Evolutionary conservation across 2,329 filamentous ascomycete genomes (phyloP).

Genomic region (Talaromyces verruculosus): DNA sequence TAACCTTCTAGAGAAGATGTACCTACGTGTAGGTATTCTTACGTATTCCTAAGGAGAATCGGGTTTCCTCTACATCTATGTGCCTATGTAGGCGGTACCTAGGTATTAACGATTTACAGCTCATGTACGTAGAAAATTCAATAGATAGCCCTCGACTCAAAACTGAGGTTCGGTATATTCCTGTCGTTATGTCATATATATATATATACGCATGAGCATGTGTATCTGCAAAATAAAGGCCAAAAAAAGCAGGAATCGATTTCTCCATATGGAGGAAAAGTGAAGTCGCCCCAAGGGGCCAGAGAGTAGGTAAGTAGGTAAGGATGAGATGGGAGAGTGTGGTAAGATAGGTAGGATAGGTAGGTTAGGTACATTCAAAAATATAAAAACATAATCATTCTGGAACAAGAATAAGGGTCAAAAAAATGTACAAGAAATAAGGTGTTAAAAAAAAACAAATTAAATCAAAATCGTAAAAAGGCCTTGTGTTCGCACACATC

Average conservation of each 20-base stretch:
- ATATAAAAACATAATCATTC: slow-evolving; percentile 7
- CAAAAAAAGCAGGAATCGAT: background rate
- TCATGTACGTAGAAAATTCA: background rate
- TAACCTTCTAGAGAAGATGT: too few species aligned
- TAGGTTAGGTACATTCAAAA: slow-evolving; percentile 7
- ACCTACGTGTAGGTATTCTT: too few species aligned
- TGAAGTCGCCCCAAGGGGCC: background rate
- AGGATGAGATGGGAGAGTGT: background rate
- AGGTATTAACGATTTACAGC: background rate
- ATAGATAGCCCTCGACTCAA: background rate
- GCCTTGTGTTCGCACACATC: slow-evolving; percentile 10
- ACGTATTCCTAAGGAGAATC: too few species aligned
- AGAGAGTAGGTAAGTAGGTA: background rate
- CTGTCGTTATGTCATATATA: background rate
- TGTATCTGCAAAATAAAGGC: background rate
- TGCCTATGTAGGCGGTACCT: too few species aligned
- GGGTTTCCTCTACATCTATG: too few species aligned
- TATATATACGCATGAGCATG: background rate
- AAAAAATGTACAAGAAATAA: slow-evolving; percentile 11
- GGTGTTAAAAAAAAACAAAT: background rate
- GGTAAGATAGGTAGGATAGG: background rate
- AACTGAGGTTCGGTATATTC: background rate
- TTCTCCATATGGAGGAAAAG: background rate
- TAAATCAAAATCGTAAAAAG: background rate
- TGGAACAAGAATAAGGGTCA: background rate